Conservation (phyloP, 306 rosid genomes). For the Sophora flavescens region DNA sequence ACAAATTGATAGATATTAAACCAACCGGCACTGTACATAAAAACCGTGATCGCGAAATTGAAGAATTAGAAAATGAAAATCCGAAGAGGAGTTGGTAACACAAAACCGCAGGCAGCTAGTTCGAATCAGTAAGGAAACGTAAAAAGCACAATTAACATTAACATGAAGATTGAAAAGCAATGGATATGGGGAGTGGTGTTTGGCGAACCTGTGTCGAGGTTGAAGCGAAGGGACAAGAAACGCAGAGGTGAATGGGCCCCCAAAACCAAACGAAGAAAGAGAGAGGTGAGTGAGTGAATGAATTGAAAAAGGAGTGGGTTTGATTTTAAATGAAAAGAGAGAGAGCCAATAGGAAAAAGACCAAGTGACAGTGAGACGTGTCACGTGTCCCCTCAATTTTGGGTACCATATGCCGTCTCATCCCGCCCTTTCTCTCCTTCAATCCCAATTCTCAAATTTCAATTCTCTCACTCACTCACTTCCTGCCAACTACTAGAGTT, state of each 20-base stretch:
- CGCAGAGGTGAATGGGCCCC: constrained; percentile 8
- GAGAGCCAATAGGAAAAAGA: constrained; percentile 13
- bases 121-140: neutral
- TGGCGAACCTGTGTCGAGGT: constrained; percentile 2
- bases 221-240: neutral
- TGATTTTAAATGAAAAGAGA: constrained; percentile 19
- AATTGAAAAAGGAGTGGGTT: neutral
- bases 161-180: neutral
- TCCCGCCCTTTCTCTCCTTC: neutral
- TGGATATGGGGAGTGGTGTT: neutral
- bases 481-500: no score
- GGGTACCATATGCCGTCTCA: neutral
- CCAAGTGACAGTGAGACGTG: constrained; percentile 31
- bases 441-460: no score
- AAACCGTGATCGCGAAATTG: neutral
- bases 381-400: constrained; percentile 21
- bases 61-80: neutral
- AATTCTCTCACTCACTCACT: no score
- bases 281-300: neutral
- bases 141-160: neutral
- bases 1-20: neutral
- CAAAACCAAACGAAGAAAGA: neutral
- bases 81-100: neutral
- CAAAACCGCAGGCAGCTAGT: neutral
- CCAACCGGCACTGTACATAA: neutral